These are phyloP conservation scores for Sporisorium iseilematis-ciliati DNA, from an alignment of 1,284 basidiomycete genomes.

Conservation along the genomic window DNA sequence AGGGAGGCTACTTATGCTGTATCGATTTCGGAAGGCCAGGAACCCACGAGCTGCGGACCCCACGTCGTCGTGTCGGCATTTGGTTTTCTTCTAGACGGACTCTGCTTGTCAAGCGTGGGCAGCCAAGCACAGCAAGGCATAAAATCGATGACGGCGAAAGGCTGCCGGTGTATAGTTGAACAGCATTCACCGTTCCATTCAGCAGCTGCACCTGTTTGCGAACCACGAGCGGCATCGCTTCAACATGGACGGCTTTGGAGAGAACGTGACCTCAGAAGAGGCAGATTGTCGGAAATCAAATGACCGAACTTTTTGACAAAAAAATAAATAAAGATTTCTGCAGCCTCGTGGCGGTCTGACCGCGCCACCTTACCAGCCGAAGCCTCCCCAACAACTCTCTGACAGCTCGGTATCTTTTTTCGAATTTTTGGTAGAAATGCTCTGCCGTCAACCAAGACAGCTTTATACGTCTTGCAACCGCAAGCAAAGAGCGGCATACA, in stretches of 20 bases:
- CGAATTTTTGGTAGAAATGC: constrained; percentile 3
- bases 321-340: too few species aligned
- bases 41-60: neutral
- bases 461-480: neutral
- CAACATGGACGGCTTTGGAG: too few species aligned
- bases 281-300: too few species aligned
- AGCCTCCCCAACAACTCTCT: too few species aligned
- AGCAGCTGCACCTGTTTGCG: too few species aligned
- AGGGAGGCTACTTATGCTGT: neutral
- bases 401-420: neutral
- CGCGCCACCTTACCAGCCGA: too few species aligned
- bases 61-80: constrained; percentile 4
- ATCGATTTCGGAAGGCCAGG: constrained; percentile 1
- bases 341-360: too few species aligned
- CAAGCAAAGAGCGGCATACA: neutral
- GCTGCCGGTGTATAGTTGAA: neutral
- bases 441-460: neutral
- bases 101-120: constrained; percentile 5
- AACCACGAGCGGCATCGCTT: too few species aligned
- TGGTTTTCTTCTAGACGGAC: constrained; percentile 1
- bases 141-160: neutral
- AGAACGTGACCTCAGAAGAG: too few species aligned
- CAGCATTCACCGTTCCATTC: neutral
- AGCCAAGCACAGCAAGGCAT: neutral
- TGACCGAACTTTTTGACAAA: too few species aligned